A percentile compares a stretch with the other conserved stretches of the same genome.
Evolutionary conservation across 208 protist species (phyloP).

Genomic region (Crithidia expoeki): DNA sequence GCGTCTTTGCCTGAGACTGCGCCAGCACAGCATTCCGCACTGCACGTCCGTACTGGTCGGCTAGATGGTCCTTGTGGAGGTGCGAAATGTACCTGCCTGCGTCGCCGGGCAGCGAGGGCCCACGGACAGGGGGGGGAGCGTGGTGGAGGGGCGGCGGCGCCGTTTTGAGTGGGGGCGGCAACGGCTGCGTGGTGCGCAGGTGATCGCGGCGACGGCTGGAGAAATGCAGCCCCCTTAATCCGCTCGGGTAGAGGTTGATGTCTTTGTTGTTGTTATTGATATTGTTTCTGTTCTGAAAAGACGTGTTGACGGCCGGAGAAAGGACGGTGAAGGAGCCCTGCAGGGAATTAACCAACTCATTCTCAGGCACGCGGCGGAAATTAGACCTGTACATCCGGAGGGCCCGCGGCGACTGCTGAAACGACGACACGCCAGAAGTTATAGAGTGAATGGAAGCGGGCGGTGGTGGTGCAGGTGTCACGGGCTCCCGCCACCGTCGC

Average conservation of each 20-base stretch:
- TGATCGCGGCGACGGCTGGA: conserved; percentile 9
- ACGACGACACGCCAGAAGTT: not conserved
- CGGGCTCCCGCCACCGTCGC: not conserved
- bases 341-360: not conserved
- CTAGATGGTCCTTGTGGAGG: conserved; percentile 27
- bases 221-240: conserved; percentile 10
- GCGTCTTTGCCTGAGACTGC: conserved; percentile 2
- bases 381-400: not conserved
- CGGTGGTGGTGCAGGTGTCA: not conserved
- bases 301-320: not conserved
- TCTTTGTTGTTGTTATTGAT: no score
- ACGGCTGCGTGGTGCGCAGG: no score
- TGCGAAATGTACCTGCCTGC: conserved; percentile 1
- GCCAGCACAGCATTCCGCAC: conserved; percentile 26
- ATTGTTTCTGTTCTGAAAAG: no score
- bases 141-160: not conserved
- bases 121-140: not conserved
- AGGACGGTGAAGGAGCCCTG: not conserved
- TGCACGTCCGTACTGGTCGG: conserved; percentile 23
- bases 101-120: not conserved
- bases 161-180: no score
- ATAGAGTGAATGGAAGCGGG: not conserved
- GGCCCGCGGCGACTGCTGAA: not conserved
- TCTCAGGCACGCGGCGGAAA: not conserved
- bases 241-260: not conserved